phyloP scores from a whole-genome alignment of 805 yeast genomes.

The Lipomyces chichibuensis region DNA sequence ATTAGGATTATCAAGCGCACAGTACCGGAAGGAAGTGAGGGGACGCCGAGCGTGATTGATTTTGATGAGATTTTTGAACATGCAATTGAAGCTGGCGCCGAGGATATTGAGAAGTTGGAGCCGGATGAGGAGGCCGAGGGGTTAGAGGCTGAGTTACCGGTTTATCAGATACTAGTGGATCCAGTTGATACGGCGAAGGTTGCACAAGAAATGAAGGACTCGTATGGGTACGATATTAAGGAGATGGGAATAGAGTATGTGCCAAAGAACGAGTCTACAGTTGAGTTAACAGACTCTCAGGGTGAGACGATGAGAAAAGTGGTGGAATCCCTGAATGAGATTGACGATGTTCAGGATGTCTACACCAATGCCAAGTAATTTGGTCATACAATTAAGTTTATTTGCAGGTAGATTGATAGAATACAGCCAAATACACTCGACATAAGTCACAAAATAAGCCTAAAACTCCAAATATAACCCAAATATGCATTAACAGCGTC shows the following conservation, averaged over 20 bases:
- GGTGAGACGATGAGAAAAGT: conserved; percentile 60
- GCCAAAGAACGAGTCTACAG: conserved; percentile 63
- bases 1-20: conserved; percentile 43
- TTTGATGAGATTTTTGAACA: conserved; percentile 75
- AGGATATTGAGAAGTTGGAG: conserved; percentile 50
- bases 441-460: not conserved
- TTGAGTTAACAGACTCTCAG: conserved; percentile 58
- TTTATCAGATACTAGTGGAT: conserved; percentile 60
- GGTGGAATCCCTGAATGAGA: conserved; percentile 63
- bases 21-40: conserved; percentile 41
- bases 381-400: not conserved
- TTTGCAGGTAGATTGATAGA: not conserved
- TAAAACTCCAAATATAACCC: conserved; percentile 1
- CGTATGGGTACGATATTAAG: conserved; percentile 57
- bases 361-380: conserved; percentile 57
- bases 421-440: not conserved
- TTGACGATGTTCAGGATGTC: conserved; percentile 83
- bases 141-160: conserved; percentile 36
- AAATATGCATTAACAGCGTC: not conserved
- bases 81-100: conserved; percentile 73
- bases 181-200: conserved; percentile 64
- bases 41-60: conserved; percentile 23
- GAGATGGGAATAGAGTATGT: conserved; percentile 73
- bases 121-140: conserved; percentile 45
- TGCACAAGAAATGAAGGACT: conserved; percentile 58